These are phyloP conservation scores for Glycyrrhiza uralensis DNA, from an alignment of 306 rosid species.

Conservation along the genomic window DNA sequence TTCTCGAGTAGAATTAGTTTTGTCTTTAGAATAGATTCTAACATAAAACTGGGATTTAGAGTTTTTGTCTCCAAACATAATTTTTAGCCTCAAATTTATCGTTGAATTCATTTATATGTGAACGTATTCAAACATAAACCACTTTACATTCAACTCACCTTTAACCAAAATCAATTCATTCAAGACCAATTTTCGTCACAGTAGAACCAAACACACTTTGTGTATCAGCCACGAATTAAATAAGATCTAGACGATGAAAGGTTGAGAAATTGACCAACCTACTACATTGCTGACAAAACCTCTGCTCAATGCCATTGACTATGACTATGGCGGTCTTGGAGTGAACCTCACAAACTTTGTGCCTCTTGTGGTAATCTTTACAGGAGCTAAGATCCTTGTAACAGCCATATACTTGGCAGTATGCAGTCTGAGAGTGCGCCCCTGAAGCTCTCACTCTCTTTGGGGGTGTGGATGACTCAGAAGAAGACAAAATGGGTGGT, in stretches of 20 bases:
- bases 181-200: no score
- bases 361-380: slow-evolving; percentile 90
- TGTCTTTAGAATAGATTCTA: no score
- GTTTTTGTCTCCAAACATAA: no score
- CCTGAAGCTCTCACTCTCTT: slow-evolving; percentile 58
- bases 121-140: no score
- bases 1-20: no score
- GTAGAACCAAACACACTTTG: no score
- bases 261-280: slow-evolving; percentile 51
- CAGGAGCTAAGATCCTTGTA: slow-evolving; percentile 74
- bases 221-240: no score
- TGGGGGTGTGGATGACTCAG: slow-evolving; percentile 56
- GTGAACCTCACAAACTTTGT: slow-evolving; percentile 87
- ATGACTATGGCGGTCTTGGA: slow-evolving; percentile 80
- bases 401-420: slow-evolving; percentile 92
- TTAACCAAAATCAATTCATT: no score
- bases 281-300: slow-evolving; percentile 97
- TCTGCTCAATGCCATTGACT: slow-evolving; percentile 78
- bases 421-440: slow-evolving; percentile 42
- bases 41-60: no score
- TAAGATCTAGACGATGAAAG: slow-evolving; percentile 17
- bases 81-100: no score
- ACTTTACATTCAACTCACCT: no score
- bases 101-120: no score
- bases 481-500: slow-evolving; percentile 49